Evolutionary conservation across 805 yeast species (phyloP), one percentile per base, ranked within the genome.

Genomic region (Teunomyces stri): DNA sequence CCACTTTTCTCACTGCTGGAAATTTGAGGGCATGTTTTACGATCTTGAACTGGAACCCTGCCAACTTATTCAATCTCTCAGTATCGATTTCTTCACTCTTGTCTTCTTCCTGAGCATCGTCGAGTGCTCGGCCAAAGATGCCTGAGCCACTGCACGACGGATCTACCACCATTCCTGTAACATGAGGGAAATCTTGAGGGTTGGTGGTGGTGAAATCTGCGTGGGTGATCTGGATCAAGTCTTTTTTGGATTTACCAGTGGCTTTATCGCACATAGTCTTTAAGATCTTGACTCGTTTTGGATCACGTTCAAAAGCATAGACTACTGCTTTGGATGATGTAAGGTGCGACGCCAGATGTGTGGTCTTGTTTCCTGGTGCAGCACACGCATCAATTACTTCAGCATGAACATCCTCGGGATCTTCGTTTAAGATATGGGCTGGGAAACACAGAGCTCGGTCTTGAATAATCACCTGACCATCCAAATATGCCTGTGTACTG

Each of bases 131-230:
- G n/a, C 97, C 97, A 70, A 92, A 92, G 36, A 94, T 94, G 3
- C 99, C 99, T 41, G 96, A 86, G 0, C 99, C 99, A 20, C 97
- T 89, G 65, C 99, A 94, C 3, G 97, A 89, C 0, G 99, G 99
- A 65, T 94, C 99, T 2, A 94, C 95, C 2, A 94, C 74, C 36
- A 94, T 69, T 0, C 96, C 96, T 0, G 89, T 83, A 4, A 89
- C 86, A 13, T 79, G 76, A 1, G 76, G 70, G 51, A 74, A 87
- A 40, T 84, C 85, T 1, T 56, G 56, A 0, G 94, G 87, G 20
- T 76, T 70, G 2, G 79, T 68, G 3, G 73, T 60, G 7, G 90
- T 84, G 61, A 87, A 87, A 64, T 87, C 95, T 12, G 84, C 81
- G 43, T 70, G 75, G 15, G 75, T 72, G 12, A 80, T 76, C 53